Conservation (phyloP, 2,329 filamentous ascomycete genomes). For the Metarhizium guizhouense region DNA sequence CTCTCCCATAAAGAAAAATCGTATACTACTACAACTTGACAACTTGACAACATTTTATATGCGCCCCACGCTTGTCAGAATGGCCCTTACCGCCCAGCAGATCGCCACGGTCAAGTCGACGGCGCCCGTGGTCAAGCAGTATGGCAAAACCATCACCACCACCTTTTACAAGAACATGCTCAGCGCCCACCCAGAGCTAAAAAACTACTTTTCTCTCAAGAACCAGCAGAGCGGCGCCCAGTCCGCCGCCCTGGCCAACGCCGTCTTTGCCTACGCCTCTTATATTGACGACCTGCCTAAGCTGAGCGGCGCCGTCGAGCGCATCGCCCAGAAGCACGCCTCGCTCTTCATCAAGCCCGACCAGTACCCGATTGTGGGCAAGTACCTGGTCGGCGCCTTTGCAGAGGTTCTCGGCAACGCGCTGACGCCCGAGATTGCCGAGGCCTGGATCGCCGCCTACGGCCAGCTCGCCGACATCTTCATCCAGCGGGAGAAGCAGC, state of each 20-base stretch:
- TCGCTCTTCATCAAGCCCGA: constrained; percentile 60
- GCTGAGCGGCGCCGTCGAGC: constrained; percentile 48
- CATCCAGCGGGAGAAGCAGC: constrained; percentile 51
- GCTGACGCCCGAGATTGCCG: constrained; percentile 55
- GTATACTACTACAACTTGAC: too few relatives aligned
- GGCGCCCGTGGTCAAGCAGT: constrained; percentile 59
- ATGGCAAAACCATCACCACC: constrained; percentile 61
- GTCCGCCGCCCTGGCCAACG: constrained; percentile 56
- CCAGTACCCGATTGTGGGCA: constrained; percentile 63
- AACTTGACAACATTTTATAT: not conserved
- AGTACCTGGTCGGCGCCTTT: constrained; percentile 59
- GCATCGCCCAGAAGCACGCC: constrained; percentile 69
- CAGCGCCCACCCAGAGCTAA: constrained; percentile 51
- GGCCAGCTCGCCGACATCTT: constrained; percentile 62
- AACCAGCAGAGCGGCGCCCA: constrained; percentile 62
- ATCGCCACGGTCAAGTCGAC: constrained; percentile 67
- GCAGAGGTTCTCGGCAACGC: constrained; percentile 57
- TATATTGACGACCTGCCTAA: constrained; percentile 62
- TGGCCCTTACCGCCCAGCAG: constrained; percentile 53
- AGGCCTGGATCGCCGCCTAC: constrained; percentile 67
- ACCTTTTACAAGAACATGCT: constrained; percentile 66
- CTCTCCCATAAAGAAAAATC: not conserved
- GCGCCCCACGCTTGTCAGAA: constrained; percentile 11
- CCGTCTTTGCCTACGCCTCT: constrained; percentile 63
- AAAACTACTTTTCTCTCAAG: constrained; percentile 61